Conservation (phyloP, 148 eudicot species). For the Mesembryanthemum crystallinum region DNA sequence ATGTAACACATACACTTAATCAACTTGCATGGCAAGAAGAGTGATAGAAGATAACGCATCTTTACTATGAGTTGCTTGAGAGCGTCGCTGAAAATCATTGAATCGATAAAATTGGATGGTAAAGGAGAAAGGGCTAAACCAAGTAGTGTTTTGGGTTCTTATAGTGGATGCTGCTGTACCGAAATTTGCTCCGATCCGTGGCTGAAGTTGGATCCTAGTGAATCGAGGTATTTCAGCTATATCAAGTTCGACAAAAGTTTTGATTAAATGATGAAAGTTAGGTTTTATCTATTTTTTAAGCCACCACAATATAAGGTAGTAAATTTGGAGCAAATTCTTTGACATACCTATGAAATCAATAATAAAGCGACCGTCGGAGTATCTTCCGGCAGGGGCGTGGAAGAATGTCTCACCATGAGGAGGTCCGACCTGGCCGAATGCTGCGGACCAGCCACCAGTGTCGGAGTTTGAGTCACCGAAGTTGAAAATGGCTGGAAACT, state of each 20-base stretch:
- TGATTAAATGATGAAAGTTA: too few relatives aligned
- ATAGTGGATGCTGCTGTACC: slow-evolving; percentile 73
- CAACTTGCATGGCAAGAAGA: too few relatives aligned
- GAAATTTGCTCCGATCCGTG: slow-evolving; percentile 80
- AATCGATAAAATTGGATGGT: slow-evolving; percentile 60
- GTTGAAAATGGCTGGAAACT: slow-evolving; percentile 31
- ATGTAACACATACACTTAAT: too few relatives aligned
- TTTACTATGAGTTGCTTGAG: neutral
- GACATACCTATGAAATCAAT: slow-evolving; percentile 70
- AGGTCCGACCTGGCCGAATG: slow-evolving; percentile 52
- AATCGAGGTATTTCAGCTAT: slow-evolving; percentile 58
- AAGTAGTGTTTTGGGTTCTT: slow-evolving; percentile 42
- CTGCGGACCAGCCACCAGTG: slow-evolving; percentile 70
- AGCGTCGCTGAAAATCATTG: slow-evolving; percentile 14
- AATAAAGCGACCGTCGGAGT: slow-evolving; percentile 62
- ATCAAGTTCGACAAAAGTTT: too few relatives aligned
- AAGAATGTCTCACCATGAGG: slow-evolving; percentile 66
- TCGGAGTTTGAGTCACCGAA: slow-evolving; percentile 88
- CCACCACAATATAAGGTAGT: too few relatives aligned
- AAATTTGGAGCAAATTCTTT: too few relatives aligned
- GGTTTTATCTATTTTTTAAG: too few relatives aligned
- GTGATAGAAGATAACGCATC: neutral
- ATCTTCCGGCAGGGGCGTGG: slow-evolving; percentile 54
- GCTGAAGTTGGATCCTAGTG: slow-evolving; percentile 70
- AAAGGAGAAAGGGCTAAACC: slow-evolving; percentile 55